Percentiles rank a stretch among this genome's conserved stretches.
These are phyloP conservation scores for Penicillium ochrochloron DNA, from an alignment of 495 filamentous ascomycete genomes.

Conservation along the genomic window DNA sequence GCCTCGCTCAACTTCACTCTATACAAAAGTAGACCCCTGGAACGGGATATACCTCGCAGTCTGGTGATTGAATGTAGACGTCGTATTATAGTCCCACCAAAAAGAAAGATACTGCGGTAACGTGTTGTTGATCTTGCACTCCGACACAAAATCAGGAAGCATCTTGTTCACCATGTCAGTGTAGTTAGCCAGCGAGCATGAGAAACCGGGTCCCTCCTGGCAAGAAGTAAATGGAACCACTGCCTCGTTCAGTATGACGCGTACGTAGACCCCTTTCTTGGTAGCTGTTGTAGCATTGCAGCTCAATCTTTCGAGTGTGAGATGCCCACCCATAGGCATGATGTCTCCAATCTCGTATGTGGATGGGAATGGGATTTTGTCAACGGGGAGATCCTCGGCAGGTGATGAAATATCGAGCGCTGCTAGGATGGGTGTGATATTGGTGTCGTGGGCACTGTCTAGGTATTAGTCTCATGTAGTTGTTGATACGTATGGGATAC, in stretches of 20 bases:
- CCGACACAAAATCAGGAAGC: constrained; percentile 5
- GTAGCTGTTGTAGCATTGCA: constrained; percentile 40
- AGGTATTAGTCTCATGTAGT: neutral
- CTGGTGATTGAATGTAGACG: constrained; percentile 2
- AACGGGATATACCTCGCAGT: constrained; percentile 9
- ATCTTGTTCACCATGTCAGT: constrained; percentile 9
- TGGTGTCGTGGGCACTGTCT: constrained; percentile 56
- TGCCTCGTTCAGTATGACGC: constrained; percentile 33
- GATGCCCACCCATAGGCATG: constrained; percentile 55
- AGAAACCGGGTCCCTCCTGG: constrained; percentile 9
- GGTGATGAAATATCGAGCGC: constrained; percentile 52
- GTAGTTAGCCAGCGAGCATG: constrained; percentile 11
- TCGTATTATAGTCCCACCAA: constrained; percentile 12
- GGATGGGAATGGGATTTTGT: constrained; percentile 47
- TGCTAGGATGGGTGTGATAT: constrained; percentile 56
- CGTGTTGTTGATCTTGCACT: constrained; percentile 9
- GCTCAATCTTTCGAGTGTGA: constrained; percentile 54
- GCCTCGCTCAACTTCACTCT: neutral
- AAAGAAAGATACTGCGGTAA: constrained; percentile 8
- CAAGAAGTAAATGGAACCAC: constrained; percentile 22
- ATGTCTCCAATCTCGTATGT: constrained; percentile 47
- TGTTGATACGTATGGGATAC: neutral
- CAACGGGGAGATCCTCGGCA: constrained; percentile 44
- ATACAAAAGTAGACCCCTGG: constrained; percentile 7
- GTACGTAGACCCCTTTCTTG: constrained; percentile 25